Base-by-base conservation (phyloP, 192 early-diverging fungal genomes). In the Diversispora eburnea region DNA sequence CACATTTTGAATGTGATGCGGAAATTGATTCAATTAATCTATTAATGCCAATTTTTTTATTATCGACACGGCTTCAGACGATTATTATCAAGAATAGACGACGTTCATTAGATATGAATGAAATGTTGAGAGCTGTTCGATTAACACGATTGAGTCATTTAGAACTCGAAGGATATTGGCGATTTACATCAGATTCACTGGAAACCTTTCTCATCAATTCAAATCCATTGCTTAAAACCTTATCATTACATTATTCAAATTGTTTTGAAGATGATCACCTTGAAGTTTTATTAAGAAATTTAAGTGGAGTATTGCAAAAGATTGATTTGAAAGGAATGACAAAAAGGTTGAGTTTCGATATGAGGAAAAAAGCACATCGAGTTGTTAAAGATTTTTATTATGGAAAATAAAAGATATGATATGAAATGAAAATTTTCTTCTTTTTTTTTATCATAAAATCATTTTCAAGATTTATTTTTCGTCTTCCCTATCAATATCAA, bases 241-340 rank as follows among this genome's bases (percentile, higher is more conserved):
- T 63, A 8, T 15, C 43, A n/a, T 63, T 63, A 17, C n/a, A n/a
- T n/a, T n/a, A 63, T n/a, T 45, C 33, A 45, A 63, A 33, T n/a
- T 63, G 61, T 8, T 63, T 63, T 63, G 61, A 63, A 45, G 61
- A 63, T 63, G 15, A 33, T n/a, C 61, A 63, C 43, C 61, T 63
- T 63, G 41, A 63, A 17, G 61, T 63, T 63, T 63, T 63, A 63
- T 20, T 63, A 8, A 3, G n/a, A 3, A n/a, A 17, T 45, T 19
- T 63, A 42, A 33, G 42, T 17, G 61, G 61, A 5, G 39, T 43
- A 9, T 63, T 63, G 15, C n/a, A 33, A 3, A 63, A 33, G 13
- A 17, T 63, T 63, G 39, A 43, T 43, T 8, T 63, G 15, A 19
- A 3, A n/a, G 42, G 42, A n/a, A 9, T 63, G 43, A 8, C 25